These are phyloP conservation scores for Clathrospora elynae DNA, from an alignment of 2,329 filamentous ascomycete genomes.

Conservation along the genomic window DNA sequence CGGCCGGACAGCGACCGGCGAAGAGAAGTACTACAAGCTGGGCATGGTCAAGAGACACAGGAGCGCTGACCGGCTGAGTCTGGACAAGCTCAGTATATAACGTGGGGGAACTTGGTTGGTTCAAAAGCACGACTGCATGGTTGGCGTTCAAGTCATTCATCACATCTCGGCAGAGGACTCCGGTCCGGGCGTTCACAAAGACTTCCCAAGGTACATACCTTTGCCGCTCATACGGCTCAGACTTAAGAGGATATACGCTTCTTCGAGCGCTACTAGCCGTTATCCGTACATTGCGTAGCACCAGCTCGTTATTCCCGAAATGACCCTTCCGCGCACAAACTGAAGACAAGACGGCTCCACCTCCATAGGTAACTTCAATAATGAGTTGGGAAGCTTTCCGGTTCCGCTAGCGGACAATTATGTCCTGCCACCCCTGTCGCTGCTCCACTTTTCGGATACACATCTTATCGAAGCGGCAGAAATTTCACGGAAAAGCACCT, in stretches of 20 bases:
- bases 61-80: slow-evolving; percentile 74
- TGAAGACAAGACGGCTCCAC: slow-evolving; percentile 1
- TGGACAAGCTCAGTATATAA: slow-evolving; percentile 77
- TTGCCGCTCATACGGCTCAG: slow-evolving; percentile 3
- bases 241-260: slow-evolving; percentile 15
- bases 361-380: background rate
- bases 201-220: slow-evolving; percentile 7
- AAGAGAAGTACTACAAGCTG: slow-evolving; percentile 81
- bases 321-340: slow-evolving; percentile 5
- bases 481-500: slow-evolving; percentile 41
- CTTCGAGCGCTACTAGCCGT: slow-evolving; percentile 13
- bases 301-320: slow-evolving; percentile 10
- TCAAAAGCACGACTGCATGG: slow-evolving; percentile 30
- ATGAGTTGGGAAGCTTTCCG: slow-evolving; percentile 1
- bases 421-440: slow-evolving; percentile 22
- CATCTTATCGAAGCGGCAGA: slow-evolving; percentile 22
- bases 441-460: slow-evolving; percentile 34
- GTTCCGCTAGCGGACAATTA: slow-evolving; percentile 6
- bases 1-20: slow-evolving; percentile 74
- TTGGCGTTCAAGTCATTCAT: slow-evolving; percentile 34
- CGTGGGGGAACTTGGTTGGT: background rate
- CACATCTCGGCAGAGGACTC: slow-evolving; percentile 14
- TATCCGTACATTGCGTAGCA: slow-evolving; percentile 5
- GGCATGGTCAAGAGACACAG: slow-evolving; percentile 74
- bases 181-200: slow-evolving; percentile 18